These are phyloP conservation scores for Melastoma candidum DNA, from an alignment of 441 rosid species.

Conservation along the genomic window DNA sequence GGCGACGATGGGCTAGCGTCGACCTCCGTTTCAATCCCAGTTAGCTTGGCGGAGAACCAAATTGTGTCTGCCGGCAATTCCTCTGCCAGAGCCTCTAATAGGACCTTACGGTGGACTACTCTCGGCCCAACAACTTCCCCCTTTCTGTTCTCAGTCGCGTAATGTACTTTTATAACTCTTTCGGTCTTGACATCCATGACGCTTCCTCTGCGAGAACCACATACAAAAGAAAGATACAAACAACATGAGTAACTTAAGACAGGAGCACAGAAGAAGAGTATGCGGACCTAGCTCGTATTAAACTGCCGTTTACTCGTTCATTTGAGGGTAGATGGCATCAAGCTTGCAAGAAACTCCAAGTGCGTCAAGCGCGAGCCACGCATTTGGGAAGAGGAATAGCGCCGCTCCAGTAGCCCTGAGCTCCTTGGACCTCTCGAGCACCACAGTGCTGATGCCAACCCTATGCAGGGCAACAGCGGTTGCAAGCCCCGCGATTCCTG, in stretches of 20 bases:
- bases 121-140: neutral
- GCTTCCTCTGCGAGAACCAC: neutral
- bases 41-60: conserved; percentile 2
- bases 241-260: neutral
- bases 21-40: neutral
- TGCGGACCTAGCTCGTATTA: no score
- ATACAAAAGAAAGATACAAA: no score
- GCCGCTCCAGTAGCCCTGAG: neutral
- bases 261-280: neutral
- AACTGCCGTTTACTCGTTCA: neutral
- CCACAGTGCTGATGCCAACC: neutral
- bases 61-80: conserved; percentile 1
- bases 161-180: neutral
- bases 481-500: neutral
- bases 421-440: neutral
- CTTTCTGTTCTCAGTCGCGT: neutral
- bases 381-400: neutral
- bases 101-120: neutral
- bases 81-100: neutral
- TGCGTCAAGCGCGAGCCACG: neutral
- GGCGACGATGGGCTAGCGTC: neutral
- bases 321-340: neutral
- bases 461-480: neutral
- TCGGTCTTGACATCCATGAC: neutral
- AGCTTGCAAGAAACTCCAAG: neutral